phyloP scores from a whole-genome alignment of 2,329 filamentous ascomycete species.

The Alternaria tenuissima region DNA sequence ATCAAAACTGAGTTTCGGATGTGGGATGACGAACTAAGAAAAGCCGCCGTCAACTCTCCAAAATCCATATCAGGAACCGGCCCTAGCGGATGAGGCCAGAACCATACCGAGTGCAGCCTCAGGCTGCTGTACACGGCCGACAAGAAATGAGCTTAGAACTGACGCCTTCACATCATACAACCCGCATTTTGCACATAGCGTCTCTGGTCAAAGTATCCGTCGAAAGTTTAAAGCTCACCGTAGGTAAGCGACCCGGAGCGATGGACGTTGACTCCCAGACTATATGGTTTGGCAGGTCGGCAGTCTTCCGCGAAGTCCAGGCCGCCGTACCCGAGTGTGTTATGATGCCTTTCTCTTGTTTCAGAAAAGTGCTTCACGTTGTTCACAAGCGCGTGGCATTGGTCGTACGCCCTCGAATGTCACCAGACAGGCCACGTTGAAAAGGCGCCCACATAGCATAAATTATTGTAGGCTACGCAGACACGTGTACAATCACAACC shows the following conservation, averaged over 20 bases:
- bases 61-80: background rate
- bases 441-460: background rate
- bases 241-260: background rate
- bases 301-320: background rate
- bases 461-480: background rate
- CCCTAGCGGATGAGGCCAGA: background rate
- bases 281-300: background rate
- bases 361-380: background rate
- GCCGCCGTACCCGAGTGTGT: background rate
- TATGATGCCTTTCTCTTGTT: background rate
- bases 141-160: background rate
- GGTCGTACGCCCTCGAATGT: background rate
- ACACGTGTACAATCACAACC: background rate
- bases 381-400: background rate
- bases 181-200: background rate
- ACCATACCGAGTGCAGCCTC: background rate
- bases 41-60: background rate
- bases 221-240: background rate
- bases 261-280: background rate
- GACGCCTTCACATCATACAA: background rate
- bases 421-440: background rate
- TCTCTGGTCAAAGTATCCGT: background rate
- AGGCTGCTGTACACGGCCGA: background rate
- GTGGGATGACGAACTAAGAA: background rate
- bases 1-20: conserved; percentile 2